Base-by-base conservation (phyloP, 148 eudicot species). In the Pharnaceum exiguum region DNA sequence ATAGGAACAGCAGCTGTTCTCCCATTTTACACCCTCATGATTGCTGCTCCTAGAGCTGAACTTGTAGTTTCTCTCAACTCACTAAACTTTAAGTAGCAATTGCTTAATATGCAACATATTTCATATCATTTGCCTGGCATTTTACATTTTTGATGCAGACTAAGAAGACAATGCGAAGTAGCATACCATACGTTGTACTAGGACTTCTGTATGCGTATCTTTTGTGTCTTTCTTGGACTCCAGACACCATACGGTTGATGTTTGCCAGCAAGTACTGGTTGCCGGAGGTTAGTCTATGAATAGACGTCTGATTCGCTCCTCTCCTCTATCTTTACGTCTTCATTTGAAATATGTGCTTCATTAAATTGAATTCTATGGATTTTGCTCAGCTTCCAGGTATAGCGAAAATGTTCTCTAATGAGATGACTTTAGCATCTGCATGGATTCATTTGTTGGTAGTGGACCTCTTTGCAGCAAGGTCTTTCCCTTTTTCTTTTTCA, bases 401-500 rank as follows among this genome's bases (percentile, higher is more conserved):
- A 47, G 86, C 90, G 39, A 81, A 82, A 76, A 80, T 91, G 98
- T 91, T 91, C 65, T 72, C 96, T 13, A 88, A 46, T 65, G 96
- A 91, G 67, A 77, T 85, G 94, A 88, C 98, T 2, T 63, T 91
- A 66, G 94, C 98, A 47, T 91, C 98, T 4, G 96, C 96, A 26
- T 91, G 98, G 98, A 83, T 88, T 78, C 98, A 91, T 71, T 63
- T 87, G 52, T 64, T 87, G 62, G 81, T 75, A 25, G 84, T 91
- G 0, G 98, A 91, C 75, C 94, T 91, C 59, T 91, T 80, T 69
- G 88, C 96, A 54, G 98, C 98, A 51, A 85, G 98, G 96, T 90
- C 54, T 57, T 37, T 66, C 57, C 53, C 67, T 68, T 43, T 46
- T 51, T 46, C 51, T 58, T 22, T 55, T 23, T 55, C 23, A 13